phyloP scores from a whole-genome alignment of 345 rosid species.

The Populus alba region DNA sequence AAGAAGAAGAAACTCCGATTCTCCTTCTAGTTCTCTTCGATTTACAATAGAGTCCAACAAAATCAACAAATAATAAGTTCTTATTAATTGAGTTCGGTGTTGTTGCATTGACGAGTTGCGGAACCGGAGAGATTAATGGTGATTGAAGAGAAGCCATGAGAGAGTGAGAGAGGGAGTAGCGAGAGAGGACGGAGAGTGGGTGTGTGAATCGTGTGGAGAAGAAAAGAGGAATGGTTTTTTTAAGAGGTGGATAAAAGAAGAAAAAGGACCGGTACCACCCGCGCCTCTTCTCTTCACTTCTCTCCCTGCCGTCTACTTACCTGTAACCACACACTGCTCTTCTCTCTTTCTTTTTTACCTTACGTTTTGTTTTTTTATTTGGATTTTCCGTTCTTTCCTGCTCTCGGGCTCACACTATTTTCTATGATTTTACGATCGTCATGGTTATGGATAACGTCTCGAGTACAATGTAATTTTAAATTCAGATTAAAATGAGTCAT shows the following conservation, averaged over 20 bases:
- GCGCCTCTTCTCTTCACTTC: constrained; percentile 25
- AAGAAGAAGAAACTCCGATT: constrained; percentile 28
- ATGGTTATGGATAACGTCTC: no score
- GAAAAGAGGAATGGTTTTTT: constrained; percentile 20
- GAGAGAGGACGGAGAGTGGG: constrained; percentile 19
- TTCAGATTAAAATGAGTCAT: no score
- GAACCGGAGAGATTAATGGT: constrained; percentile 7
- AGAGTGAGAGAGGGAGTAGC: constrained; percentile 41
- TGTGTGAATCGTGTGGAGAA: constrained; percentile 14
- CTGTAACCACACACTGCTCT: constrained; percentile 2
- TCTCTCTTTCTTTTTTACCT: background rate
- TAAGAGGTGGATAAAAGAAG: constrained; percentile 11
- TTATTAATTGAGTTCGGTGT: constrained; percentile 42
- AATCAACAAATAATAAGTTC: constrained; percentile 56
- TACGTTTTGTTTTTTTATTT: background rate
- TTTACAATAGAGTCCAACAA: constrained; percentile 53
- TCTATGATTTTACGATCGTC: no score
- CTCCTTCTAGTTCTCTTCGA: constrained; percentile 49
- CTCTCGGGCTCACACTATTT: background rate
- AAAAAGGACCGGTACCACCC: constrained; percentile 50
- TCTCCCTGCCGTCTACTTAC: constrained; percentile 16
- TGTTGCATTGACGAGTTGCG: constrained; percentile 4
- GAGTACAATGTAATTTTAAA: no score
- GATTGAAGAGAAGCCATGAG: background rate
- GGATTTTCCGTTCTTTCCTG: background rate